Evolutionary conservation across 179 eudicot species (phyloP).

Genomic region (Carnegiea gigantea): DNA sequence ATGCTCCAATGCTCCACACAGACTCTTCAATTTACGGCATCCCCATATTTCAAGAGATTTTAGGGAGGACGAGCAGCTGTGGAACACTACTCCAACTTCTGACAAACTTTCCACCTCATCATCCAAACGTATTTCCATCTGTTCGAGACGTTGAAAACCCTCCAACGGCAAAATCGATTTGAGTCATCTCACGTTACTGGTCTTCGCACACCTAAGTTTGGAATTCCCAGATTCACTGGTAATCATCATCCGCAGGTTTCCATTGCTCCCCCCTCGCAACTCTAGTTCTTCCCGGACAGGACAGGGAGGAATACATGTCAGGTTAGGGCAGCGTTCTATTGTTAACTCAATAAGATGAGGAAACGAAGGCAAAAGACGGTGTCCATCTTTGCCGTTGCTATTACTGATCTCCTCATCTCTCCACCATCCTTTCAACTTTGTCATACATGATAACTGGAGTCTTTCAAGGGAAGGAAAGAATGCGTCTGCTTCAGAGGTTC

Average conservation of each 20-base stretch:
- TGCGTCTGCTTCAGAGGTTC: background rate
- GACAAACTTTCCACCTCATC: background rate
- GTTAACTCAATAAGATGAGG: background rate
- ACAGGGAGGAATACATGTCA: constrained; percentile 17
- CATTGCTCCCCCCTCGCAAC: background rate
- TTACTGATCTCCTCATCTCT: background rate
- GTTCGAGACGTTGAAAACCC: constrained; percentile 8
- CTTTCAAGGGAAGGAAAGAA: constrained; percentile 22
- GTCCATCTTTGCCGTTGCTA: background rate
- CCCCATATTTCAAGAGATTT: too few relatives aligned
- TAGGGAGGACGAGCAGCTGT: background rate
- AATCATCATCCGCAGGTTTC: background rate
- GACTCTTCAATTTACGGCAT: too few relatives aligned
- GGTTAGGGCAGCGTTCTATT: background rate
- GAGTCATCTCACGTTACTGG: background rate
- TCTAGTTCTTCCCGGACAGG: constrained; percentile 10
- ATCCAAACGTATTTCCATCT: background rate
- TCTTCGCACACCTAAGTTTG: background rate
- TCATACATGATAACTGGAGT: background rate
- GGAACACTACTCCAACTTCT: background rate
- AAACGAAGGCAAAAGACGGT: background rate
- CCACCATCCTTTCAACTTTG: constrained; percentile 19
- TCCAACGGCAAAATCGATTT: background rate
- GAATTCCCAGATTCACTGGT: background rate
- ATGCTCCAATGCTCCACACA: too few relatives aligned